Evolutionary conservation across 1,284 basidiomycete species (phyloP).

Genomic region (Puccinia polysora): DNA sequence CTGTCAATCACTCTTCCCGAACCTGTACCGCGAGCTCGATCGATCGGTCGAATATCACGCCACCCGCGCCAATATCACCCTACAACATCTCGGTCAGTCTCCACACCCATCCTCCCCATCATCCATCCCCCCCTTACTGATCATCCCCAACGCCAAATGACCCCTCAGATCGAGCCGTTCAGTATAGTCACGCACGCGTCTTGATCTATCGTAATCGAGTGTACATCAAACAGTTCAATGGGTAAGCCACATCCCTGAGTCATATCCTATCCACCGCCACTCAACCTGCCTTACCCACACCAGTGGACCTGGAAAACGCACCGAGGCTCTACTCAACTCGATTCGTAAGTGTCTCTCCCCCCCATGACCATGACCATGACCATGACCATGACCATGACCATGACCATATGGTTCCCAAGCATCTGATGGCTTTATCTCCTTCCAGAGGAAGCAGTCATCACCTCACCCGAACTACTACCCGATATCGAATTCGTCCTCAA

Average conservation of each 20-base stretch:
- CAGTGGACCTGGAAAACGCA: slow-evolving; percentile 22
- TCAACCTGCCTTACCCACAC: neutral
- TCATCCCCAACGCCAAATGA: neutral
- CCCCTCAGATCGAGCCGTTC: slow-evolving; percentile 9
- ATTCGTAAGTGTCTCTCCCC: slow-evolving; percentile 34
- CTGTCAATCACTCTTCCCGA: slow-evolving; percentile 22
- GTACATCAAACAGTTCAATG: slow-evolving; percentile 29
- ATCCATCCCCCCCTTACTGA: neutral
- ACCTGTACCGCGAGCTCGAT: slow-evolving; percentile 28
- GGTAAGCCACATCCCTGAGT: neutral
- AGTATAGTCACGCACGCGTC: slow-evolving; percentile 49
- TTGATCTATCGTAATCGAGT: slow-evolving; percentile 50
- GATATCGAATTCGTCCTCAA: slow-evolving; percentile 52
- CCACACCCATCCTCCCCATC: neutral
- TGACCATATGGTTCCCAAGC: no score
- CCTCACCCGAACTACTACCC: slow-evolving; percentile 49
- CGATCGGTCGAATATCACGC: slow-evolving; percentile 16
- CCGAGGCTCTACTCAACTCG: slow-evolving; percentile 37
- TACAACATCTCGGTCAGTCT: slow-evolving; percentile 30
- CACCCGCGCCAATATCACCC: slow-evolving; percentile 3
- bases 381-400: no score
- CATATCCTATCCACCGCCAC: neutral
- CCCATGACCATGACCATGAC: no score
- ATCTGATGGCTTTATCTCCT: no score
- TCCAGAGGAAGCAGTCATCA: slow-evolving; percentile 48